Base-by-base conservation (phyloP, 176 grass and related monocot genomes). In the Phoenix dactylifera region DNA sequence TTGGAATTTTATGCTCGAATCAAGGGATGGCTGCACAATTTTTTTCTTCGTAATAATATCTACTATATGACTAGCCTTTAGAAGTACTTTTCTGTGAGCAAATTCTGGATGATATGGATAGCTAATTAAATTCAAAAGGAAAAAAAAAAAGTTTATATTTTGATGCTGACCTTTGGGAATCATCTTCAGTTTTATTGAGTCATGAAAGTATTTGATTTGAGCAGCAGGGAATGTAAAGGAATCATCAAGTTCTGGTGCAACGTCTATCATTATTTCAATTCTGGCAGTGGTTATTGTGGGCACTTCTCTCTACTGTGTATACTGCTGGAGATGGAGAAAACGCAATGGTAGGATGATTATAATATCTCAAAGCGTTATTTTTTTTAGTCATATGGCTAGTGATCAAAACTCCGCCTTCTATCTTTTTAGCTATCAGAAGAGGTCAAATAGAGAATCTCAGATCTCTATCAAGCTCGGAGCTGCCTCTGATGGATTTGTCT, bases 291-390 rank as follows among this genome's bases (percentile, higher is more conserved):
- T 95, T 68, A 79, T 90, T 44, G 4, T 75, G 55, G 76, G 86
- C 83, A 79, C 71, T 4, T 55, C 71, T 16, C 22, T 73, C 60
- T 95, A 95, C 75, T 95, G 86, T 57, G 32, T 90, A 0, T 95
- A 95, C 76, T 95, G 90, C 78, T 95, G 90, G 90, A 90, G 80
- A 49, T 95, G 90, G 90, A 86, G 90, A 65, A 95, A 81, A 59
- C 77, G 90, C 83, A 95, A 95, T 64, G 90, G 90, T 95, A 71
- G 67, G 16, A 44, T 44, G 35, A 44, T 3, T 44, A 7, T 12
- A 44, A 44, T 44, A 44, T 12, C 9, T 44, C 35, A 14, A 7
- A 14, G 2, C 2, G 35, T 44, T 7, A 44, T 44, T 44, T 12
- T 44, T 44, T 44, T 12, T 44, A 44, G 35, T 14, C 35, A 44